These are phyloP conservation scores for Apiospora pterosperma DNA, from an alignment of 2,329 filamentous ascomycete genomes.

Conservation along the genomic window DNA sequence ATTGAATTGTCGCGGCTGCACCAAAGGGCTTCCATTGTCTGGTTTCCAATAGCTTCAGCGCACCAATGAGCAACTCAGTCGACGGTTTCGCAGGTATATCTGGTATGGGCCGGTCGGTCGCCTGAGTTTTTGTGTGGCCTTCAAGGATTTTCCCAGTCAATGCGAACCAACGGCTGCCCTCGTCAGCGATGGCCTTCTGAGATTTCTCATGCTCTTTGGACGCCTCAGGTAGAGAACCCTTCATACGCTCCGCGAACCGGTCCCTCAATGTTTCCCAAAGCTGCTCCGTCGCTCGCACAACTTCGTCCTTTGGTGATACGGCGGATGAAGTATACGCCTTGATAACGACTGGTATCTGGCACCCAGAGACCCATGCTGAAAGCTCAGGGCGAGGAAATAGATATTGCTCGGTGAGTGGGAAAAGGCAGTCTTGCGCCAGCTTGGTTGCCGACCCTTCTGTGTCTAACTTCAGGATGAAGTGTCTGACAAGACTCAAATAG, in stretches of 20 bases:
- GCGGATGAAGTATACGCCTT: slow-evolving; percentile 45
- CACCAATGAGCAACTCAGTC: slow-evolving; percentile 30
- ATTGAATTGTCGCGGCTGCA: slow-evolving; percentile 43
- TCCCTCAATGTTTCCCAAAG: slow-evolving; percentile 64
- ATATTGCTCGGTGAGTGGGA: slow-evolving; percentile 54
- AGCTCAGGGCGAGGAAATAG: slow-evolving; percentile 42
- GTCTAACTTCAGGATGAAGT: slow-evolving; percentile 45
- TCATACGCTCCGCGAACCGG: slow-evolving; percentile 62
- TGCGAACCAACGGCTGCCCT: slow-evolving; percentile 65
- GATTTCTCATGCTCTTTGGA: slow-evolving; percentile 73
- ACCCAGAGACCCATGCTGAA: slow-evolving; percentile 30
- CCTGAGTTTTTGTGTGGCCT: slow-evolving; percentile 23
- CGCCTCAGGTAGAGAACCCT: slow-evolving; percentile 75
- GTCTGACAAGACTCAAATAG: slow-evolving; percentile 64
- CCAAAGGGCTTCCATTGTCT: slow-evolving; percentile 57
- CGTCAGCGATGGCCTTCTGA: slow-evolving; percentile 63
- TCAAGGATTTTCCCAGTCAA: slow-evolving; percentile 47
- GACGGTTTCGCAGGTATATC: slow-evolving; percentile 26
- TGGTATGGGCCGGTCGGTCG: slow-evolving; percentile 21
- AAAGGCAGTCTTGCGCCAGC: slow-evolving; percentile 48
- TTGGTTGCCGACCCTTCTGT: slow-evolving; percentile 39
- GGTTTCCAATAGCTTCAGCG: slow-evolving; percentile 40
- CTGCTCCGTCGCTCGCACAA: slow-evolving; percentile 46
- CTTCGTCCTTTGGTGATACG: slow-evolving; percentile 34
- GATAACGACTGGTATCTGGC: slow-evolving; percentile 36